Base-by-base conservation (phyloP, 352 stramenopile genomes). In the Globisporangium emineosum region DNA sequence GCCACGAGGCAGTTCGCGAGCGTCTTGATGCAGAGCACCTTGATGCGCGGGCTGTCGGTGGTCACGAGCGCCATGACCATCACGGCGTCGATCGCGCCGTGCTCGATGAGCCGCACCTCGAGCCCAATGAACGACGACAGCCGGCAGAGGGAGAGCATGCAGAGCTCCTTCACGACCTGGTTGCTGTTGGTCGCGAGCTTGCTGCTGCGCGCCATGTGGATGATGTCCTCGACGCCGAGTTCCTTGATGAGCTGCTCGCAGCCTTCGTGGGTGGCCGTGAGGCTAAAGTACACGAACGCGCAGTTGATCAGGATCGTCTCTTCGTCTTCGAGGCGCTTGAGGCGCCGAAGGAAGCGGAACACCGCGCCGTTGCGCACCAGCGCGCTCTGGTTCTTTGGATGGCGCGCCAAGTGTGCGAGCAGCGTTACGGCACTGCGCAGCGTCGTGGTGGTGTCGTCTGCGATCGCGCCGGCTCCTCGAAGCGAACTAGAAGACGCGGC, bases 181-280 rank as follows among this genome's bases (percentile, higher is more conserved):
- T 72, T 86, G 13, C 69, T 81, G 32, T 63, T 55, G 9, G 72
- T 74, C 17, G 60, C 10, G 19, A 81, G 68, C 21, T 71, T 78
- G 33, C 37, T 71, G 9, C 67, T 74, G 30, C 83, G 81, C 13
- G 79, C 77, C 3, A 93, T 66, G n/a, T 84, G 66, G 55, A 92
- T 91, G 21, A 92, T 62, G 30, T 90, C 78, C 45, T 88, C 79
- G 8, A 93, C 84, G 2, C 79, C 82, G 10, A 77, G 66, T 35
- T 90, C 85, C n/a, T 83, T 83, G n/a, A 89, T 70, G 21, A 93
- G 75, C 47, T 83, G 76, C 62, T 93, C 83, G 32, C 81, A 88
- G 0, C 83, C 83, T 54, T 92, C 81, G 19, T 89, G 73, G 0
- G 85, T 86, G 2, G 80, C 69, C 0, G 81, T 89, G 17, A 93